These are phyloP conservation scores for Besnoitia besnoiti DNA, from an alignment of 169 alveolate species.

Conservation along the genomic window DNA sequence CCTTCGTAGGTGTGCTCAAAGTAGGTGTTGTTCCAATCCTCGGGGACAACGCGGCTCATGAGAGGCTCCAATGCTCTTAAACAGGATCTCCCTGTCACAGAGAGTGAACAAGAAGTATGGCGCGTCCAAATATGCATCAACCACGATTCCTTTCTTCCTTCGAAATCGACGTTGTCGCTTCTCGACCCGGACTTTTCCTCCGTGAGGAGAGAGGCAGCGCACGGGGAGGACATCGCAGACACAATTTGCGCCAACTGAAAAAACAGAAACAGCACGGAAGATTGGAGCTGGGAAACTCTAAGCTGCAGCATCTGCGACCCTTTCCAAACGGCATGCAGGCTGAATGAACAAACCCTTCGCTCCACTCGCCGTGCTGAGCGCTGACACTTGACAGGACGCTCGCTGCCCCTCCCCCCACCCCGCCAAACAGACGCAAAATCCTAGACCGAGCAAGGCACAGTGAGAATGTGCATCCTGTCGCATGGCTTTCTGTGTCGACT, in stretches of 20 bases:
- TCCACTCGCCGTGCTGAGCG: too few species aligned
- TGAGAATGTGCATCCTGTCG: background rate
- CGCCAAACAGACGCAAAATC: background rate
- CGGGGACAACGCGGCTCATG: constrained; percentile 46
- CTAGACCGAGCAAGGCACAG: background rate
- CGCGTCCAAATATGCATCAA: background rate
- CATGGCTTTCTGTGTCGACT: background rate
- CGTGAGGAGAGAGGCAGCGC: background rate
- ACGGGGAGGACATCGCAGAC: background rate
- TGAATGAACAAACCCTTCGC: background rate
- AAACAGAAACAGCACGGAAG: background rate
- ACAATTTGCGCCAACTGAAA: background rate
- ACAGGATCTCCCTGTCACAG: background rate
- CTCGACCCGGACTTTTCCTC: background rate
- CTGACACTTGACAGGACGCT: too few species aligned
- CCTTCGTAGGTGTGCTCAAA: constrained; percentile 53
- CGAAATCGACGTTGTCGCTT: background rate
- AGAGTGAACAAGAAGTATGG: constrained; percentile 24
- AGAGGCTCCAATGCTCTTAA: constrained; percentile 11
- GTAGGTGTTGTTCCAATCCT: constrained; percentile 30
- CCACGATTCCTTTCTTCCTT: background rate
- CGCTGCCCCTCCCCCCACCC: background rate
- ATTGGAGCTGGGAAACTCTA: background rate
- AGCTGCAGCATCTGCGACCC: background rate
- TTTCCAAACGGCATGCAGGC: background rate